Conservation (phyloP, 768 basidiomycete genomes). For the Xanthoconium purpureum region DNA sequence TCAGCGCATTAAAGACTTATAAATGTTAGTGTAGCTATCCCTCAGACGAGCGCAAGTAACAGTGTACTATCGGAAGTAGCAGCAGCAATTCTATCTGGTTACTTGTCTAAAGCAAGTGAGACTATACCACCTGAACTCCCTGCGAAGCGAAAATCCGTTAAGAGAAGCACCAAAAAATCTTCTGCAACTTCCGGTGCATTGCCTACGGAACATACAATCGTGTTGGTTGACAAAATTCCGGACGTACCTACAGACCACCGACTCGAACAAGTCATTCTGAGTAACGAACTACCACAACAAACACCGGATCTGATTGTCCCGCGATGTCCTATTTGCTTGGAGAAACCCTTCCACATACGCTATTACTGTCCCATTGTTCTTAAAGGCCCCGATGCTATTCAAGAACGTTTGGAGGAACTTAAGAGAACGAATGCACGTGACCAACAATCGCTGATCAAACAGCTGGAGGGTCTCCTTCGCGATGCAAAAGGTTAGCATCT, state of each 20-base stretch:
- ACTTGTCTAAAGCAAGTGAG: conserved; percentile 1
- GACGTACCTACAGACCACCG: neutral
- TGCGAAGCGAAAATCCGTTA: conserved; percentile 6
- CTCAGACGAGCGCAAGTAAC: conserved; percentile 16
- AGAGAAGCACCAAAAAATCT: conserved; percentile 8
- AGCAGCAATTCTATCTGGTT: conserved; percentile 18
- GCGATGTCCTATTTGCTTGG: conserved; percentile 46
- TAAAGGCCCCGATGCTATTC: conserved; percentile 42
- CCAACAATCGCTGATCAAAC: conserved; percentile 35
- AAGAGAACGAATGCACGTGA: conserved; percentile 23
- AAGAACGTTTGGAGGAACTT: conserved; percentile 45
- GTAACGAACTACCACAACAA: neutral
- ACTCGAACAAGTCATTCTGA: neutral
- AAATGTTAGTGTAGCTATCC: conserved; percentile 23
- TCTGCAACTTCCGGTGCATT: neutral
- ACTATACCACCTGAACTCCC: conserved; percentile 3
- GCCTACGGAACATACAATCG: neutral
- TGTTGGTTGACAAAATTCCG: neutral
- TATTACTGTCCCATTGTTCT: conserved; percentile 47
- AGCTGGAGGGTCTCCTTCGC: conserved; percentile 38
- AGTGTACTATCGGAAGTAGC: conserved; percentile 15
- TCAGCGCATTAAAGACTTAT: conserved; percentile 13
- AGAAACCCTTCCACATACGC: conserved; percentile 45
- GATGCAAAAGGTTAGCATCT: conserved; percentile 27
- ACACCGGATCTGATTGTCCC: conserved; percentile 4